Evolutionary conservation across 2,329 filamentous ascomycete species (phyloP).

Genomic region (Acephala macrosclerotiorum): DNA sequence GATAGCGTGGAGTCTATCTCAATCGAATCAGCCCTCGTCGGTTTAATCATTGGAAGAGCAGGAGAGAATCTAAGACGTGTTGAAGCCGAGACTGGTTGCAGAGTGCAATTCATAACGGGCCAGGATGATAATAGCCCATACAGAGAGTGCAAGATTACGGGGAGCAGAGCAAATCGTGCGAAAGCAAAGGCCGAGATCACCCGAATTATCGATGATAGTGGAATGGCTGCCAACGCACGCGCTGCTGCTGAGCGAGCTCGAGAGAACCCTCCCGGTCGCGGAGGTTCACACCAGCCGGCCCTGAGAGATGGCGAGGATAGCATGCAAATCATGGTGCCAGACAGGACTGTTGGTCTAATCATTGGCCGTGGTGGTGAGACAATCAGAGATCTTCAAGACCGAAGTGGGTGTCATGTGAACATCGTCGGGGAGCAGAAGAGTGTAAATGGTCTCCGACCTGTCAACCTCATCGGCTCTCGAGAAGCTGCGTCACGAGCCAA

Average conservation of each 20-base stretch:
- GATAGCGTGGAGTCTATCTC: constrained; percentile 83
- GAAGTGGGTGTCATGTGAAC: constrained; percentile 94
- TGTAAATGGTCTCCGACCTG: constrained; percentile 85
- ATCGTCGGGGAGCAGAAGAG: constrained; percentile 95
- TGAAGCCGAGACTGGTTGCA: constrained; percentile 80
- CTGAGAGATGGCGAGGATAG: constrained; percentile 83
- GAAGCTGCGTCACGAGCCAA: constrained; percentile 80
- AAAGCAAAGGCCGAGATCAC: constrained; percentile 86
- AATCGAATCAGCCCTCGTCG: constrained; percentile 86
- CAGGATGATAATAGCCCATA: constrained; percentile 74
- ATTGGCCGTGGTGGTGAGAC: constrained; percentile 95
- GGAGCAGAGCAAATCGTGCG: constrained; percentile 72
- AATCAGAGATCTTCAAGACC: constrained; percentile 89
- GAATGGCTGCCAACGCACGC: constrained; percentile 62
- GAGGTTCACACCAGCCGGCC: constrained; percentile 51
- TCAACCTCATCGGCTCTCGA: constrained; percentile 85
- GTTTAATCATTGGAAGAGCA: constrained; percentile 88
- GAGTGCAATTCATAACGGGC: constrained; percentile 87
- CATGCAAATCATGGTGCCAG: constrained; percentile 93
- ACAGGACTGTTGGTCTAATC: constrained; percentile 90
- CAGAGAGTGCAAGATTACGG: constrained; percentile 87
- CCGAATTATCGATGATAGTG: constrained; percentile 87
- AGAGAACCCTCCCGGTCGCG: constrained; percentile 41
- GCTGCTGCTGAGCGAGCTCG: constrained; percentile 48
- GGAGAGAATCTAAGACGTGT: constrained; percentile 89